Conservation (phyloP, 1,284 basidiomycete genomes). For the Farysia itapuensis region DNA sequence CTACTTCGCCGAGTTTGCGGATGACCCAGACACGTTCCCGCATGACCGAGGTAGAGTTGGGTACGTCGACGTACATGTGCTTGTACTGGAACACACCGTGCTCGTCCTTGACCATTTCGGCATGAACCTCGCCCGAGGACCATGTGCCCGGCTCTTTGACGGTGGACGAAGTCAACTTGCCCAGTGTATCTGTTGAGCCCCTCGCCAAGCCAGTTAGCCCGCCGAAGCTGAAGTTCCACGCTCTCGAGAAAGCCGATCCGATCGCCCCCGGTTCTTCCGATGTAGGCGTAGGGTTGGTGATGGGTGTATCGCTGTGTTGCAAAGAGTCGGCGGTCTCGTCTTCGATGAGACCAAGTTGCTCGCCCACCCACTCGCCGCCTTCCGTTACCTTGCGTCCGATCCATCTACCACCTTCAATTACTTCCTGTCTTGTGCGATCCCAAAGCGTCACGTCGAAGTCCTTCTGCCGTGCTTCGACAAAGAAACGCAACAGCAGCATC, state of each 20-base stretch:
- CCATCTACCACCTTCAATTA: slow-evolving; percentile 40
- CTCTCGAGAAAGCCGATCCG: slow-evolving; percentile 1
- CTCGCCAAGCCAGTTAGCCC: slow-evolving; percentile 18
- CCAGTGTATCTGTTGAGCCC: slow-evolving; percentile 16
- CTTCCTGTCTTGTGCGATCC: slow-evolving; percentile 27
- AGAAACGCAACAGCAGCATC: slow-evolving; percentile 48
- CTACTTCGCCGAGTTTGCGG: slow-evolving; percentile 33
- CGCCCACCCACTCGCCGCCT: slow-evolving; percentile 32
- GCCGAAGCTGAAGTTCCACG: slow-evolving; percentile 22
- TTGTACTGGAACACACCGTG: slow-evolving; percentile 47
- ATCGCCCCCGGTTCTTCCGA: not conserved
- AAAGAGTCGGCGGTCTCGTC: not conserved
- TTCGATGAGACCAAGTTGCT: slow-evolving; percentile 22
- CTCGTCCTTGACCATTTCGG: slow-evolving; percentile 50
- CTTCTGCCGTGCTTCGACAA: slow-evolving; percentile 45
- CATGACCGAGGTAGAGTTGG: slow-evolving; percentile 31
- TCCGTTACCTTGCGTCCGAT: slow-evolving; percentile 31
- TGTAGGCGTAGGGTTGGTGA: not conserved
- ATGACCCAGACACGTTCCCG: slow-evolving; percentile 44
- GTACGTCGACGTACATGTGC: slow-evolving; percentile 47
- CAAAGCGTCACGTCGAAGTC: slow-evolving; percentile 37
- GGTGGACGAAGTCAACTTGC: not conserved
- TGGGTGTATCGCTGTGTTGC: not conserved
- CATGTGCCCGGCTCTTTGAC: slow-evolving; percentile 41
- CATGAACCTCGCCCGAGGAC: slow-evolving; percentile 47